phyloP scores from a whole-genome alignment of 2,329 filamentous ascomycete species.

The Cladosporium austrohemisphaericum region DNA sequence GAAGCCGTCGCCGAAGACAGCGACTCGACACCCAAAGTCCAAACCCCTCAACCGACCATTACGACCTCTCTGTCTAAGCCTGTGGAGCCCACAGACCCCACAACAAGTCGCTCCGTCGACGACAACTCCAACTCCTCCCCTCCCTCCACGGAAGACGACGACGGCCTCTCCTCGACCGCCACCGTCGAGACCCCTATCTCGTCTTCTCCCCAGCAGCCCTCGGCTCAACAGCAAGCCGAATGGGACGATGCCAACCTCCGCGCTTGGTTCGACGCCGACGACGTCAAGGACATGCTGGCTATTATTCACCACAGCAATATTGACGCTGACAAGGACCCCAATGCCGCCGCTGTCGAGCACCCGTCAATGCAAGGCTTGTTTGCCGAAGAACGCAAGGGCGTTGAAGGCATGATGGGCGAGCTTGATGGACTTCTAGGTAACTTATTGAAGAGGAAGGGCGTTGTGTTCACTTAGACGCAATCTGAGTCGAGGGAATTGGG shows the following conservation, averaged over 20 bases:
- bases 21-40: constrained; percentile 31
- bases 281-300: constrained; percentile 81
- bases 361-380: constrained; percentile 78
- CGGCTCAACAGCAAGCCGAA: constrained; percentile 32
- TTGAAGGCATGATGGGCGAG: constrained; percentile 85
- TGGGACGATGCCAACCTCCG: constrained; percentile 88
- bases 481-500: background rate
- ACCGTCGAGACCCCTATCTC: constrained; percentile 3
- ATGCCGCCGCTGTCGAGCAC: constrained; percentile 76
- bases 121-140: background rate
- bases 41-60: constrained; percentile 22
- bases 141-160: constrained; percentile 6
- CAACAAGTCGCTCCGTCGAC: background rate
- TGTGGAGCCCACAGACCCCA: background rate
- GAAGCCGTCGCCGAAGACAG: constrained; percentile 20
- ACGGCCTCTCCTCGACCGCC: constrained; percentile 10
- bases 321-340: constrained; percentile 44
- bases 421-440: constrained; percentile 57
- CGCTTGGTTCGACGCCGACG: constrained; percentile 79
- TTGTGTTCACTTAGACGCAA: constrained; percentile 5
- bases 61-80: constrained; percentile 2
- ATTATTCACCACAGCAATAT: constrained; percentile 85
- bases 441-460: constrained; percentile 17
- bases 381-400: constrained; percentile 77
- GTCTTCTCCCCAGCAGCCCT: constrained; percentile 8